A percentile compares a stretch with the other conserved stretches of the same genome.
These are phyloP conservation scores for Myochromella boudieri DNA, from an alignment of 768 basidiomycete genomes.

Conservation along the genomic window DNA sequence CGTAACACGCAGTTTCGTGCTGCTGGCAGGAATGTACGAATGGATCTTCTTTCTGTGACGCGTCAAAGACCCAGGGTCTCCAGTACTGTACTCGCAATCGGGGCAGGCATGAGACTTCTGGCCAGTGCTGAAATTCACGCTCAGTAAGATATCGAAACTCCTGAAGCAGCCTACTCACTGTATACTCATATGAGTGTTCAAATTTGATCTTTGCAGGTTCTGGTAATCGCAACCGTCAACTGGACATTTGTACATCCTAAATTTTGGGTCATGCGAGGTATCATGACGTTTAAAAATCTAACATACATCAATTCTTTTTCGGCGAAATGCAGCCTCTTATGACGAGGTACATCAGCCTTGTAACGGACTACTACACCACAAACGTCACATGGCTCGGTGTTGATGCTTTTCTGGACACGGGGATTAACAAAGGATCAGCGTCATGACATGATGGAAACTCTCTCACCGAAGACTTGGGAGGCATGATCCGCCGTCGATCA, in stretches of 20 bases:
- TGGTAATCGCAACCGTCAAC: slow-evolving; percentile 25
- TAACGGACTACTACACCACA: slow-evolving; percentile 20
- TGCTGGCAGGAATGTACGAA: slow-evolving; percentile 19
- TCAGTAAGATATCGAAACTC: neutral
- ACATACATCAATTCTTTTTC: slow-evolving; percentile 14
- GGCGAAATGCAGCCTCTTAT: slow-evolving; percentile 17
- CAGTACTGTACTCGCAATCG: slow-evolving; percentile 24
- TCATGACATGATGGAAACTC: neutral
- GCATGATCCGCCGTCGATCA: slow-evolving; percentile 7
- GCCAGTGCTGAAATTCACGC: slow-evolving; percentile 22
- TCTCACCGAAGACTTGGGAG: slow-evolving; percentile 10
- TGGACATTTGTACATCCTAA: slow-evolving; percentile 29
- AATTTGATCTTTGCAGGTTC: slow-evolving; percentile 30
- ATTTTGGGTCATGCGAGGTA: neutral
- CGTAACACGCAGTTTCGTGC: neutral
- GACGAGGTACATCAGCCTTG: slow-evolving; percentile 20
- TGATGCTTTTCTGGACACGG: slow-evolving; percentile 15
- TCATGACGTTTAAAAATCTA: neutral
- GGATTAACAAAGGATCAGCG: neutral
- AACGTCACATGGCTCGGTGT: slow-evolving; percentile 17
- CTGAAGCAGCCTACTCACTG: slow-evolving; percentile 23
- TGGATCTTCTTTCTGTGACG: slow-evolving; percentile 31
- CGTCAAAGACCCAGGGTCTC: slow-evolving; percentile 29
- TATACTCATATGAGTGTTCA: slow-evolving; percentile 29
- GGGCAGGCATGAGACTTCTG: slow-evolving; percentile 26